Evolutionary conservation across 495 filamentous ascomycete genomes (phyloP), one percentile per base, ranked within the genome.

Genomic region (Aspergillus incahuasiensis): DNA sequence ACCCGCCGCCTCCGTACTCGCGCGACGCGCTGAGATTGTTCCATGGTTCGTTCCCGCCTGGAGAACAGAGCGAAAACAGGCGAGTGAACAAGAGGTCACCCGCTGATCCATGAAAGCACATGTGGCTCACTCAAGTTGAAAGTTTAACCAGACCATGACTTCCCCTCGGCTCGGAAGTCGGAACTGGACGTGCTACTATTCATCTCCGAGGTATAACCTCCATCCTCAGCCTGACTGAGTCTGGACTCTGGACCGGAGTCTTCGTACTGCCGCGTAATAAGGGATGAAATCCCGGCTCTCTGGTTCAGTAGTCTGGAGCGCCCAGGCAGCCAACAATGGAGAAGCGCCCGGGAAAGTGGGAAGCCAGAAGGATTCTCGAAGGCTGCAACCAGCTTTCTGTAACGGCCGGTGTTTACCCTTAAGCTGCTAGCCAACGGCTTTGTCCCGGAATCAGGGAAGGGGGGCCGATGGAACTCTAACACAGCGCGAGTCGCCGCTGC

Each of bases 281-380:
- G 42, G 42, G 42, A 44, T 44, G 42, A 22, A 22, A 44, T 60
- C 45, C 45, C n/a, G 45, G n/a, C 19, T 12, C 21, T 19, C 30
- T 28, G 45, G 45, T 34, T 48, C 30, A 16, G n/a, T n/a, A n/a
- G n/a, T n/a, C 25, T 15, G 7, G 45, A 34, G 48, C 38, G 16
- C n/a, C 35, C 13, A 35, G 32, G 32, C 32, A 35, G 12, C 32
- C 32, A 35, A 35, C 32, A 6, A 7, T 35, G 6, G 32, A 35
- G 32, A 35, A 35, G 32, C 32, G 12, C 32, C 32, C 32, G 12
- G 32, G 2, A 6, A 15, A 5, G 6, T 11, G 2, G 32, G 32
- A n/a, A 35, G 32, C 12, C 42, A 55, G 53, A 60, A 60, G 43
- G 34, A 55, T 56, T 60, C 54, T 56, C 34, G 53, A 56, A 60